Conservation (phyloP, 2,329 filamentous ascomycete species). For the Sporothrix globosa region DNA sequence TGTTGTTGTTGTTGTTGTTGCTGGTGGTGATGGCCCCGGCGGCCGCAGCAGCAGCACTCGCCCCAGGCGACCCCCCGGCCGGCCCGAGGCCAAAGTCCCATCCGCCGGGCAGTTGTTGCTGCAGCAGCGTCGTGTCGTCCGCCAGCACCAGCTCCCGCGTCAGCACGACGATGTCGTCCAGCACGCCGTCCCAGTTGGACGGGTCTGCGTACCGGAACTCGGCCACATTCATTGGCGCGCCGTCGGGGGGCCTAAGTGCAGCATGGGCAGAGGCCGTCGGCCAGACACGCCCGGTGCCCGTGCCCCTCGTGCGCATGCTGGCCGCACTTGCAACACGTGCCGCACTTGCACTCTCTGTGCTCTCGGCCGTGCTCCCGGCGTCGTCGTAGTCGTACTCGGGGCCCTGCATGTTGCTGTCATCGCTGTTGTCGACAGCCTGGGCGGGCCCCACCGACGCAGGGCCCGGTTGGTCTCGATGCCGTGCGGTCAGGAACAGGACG, state of each 20-base stretch:
- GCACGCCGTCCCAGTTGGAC: conserved; percentile 42
- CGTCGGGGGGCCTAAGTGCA: too few relatives aligned
- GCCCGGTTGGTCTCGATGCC: not conserved
- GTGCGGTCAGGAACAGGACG: conserved; percentile 20
- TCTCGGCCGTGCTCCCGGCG: not conserved
- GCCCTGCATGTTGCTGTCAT: not conserved
- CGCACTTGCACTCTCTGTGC: not conserved
- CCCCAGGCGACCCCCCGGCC: too few relatives aligned
- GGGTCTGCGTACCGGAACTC: conserved; percentile 40
- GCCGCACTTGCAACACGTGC: too few relatives aligned
- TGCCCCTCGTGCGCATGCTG: not conserved
- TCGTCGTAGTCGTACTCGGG: conserved; percentile 12
- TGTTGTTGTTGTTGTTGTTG: too few relatives aligned
- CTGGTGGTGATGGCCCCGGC: too few relatives aligned
- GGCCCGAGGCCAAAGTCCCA: conserved; percentile 24
- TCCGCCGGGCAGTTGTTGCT: not conserved
- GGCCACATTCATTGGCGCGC: conserved; percentile 33
- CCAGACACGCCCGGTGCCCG: too few relatives aligned
- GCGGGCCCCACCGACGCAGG: not conserved
- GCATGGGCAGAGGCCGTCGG: too few relatives aligned
- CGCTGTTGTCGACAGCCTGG: not conserved
- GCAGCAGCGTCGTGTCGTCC: not conserved
- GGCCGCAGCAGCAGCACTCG: too few relatives aligned
- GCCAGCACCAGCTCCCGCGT: conserved; percentile 32
- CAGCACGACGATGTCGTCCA: conserved; percentile 36